phyloP scores from a whole-genome alignment of 1,284 basidiomycete genomes.

The Cutaneotrichosporon daszewskae region DNA sequence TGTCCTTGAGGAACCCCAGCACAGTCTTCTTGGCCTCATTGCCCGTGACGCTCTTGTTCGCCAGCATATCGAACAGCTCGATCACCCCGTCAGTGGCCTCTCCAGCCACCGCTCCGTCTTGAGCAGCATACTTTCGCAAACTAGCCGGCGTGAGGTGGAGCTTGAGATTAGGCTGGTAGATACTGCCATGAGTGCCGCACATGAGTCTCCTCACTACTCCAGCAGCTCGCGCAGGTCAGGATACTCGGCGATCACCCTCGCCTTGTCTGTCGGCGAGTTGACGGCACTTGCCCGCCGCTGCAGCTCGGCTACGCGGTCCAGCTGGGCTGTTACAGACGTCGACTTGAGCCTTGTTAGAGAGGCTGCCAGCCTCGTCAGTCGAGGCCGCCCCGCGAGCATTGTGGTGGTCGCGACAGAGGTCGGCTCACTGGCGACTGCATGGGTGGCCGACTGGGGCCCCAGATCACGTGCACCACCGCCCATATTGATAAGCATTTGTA shows the following conservation, averaged over 20 bases:
- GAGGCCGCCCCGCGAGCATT: too few relatives aligned
- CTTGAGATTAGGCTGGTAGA: conserved; percentile 3
- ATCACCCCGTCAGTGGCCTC: conserved; percentile 4
- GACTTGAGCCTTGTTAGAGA: too few relatives aligned
- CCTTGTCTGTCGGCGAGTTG: conserved; percentile 26
- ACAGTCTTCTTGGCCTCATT: conserved; percentile 18
- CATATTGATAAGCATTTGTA: too few relatives aligned
- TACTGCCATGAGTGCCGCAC: neutral
- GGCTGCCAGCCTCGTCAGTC: too few relatives aligned
- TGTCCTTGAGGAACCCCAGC: conserved; percentile 1
- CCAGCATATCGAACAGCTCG: conserved; percentile 20
- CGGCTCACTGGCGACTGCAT: too few relatives aligned
- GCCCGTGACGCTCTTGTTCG: conserved; percentile 16
- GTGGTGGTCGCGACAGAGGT: too few relatives aligned
- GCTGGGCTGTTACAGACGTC: too few relatives aligned
- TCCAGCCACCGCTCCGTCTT: too few relatives aligned
- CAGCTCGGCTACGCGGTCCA: conserved; percentile 21
- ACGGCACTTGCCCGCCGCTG: conserved; percentile 18
- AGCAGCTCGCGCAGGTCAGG: conserved; percentile 33
- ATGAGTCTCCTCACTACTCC: conserved; percentile 27
- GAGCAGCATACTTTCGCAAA: conserved; percentile 7
- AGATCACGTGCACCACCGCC: too few relatives aligned
- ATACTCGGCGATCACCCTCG: conserved; percentile 29
- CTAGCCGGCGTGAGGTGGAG: conserved; percentile 15
- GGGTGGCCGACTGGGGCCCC: too few relatives aligned